Conservation (phyloP, 495 filamentous ascomycete genomes). For the Daldinia loculata region DNA sequence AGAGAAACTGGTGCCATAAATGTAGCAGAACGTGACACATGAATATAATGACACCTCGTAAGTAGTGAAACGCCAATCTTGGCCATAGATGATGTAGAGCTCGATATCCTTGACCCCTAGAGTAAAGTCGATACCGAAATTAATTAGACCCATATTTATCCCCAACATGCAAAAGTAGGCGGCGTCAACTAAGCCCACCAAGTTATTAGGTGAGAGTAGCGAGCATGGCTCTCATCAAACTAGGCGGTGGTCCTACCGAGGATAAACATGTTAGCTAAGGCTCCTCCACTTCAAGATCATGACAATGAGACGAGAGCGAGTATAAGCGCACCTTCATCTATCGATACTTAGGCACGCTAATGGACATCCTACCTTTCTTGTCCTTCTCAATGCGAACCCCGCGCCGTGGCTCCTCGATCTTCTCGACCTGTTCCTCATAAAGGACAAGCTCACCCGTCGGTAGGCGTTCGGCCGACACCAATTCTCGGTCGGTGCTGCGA, state of each 20-base stretch:
- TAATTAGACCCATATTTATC: not conserved
- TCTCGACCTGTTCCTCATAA: conserved; percentile 63
- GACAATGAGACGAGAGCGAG: conserved; percentile 14
- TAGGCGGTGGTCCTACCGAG: conserved; percentile 61
- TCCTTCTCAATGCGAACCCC: conserved; percentile 79
- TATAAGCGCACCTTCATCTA: conserved; percentile 54
- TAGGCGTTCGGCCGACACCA: conserved; percentile 58
- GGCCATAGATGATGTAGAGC: not conserved
- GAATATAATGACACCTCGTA: not conserved
- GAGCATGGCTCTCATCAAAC: conserved; percentile 75
- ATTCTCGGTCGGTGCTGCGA: conserved; percentile 51
- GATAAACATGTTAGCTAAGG: conserved; percentile 34
- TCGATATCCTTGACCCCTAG: not conserved
- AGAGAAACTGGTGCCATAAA: not conserved
- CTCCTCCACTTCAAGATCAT: not conserved
- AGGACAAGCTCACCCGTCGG: conserved; percentile 62
- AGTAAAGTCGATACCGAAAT: not conserved
- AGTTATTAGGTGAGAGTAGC: conserved; percentile 72
- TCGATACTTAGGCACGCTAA: conserved; percentile 66
- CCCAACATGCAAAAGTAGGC: not conserved
- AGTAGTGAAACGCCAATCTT: not conserved
- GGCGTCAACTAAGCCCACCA: not conserved
- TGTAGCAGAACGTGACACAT: not conserved
- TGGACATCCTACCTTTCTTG: conserved; percentile 84
- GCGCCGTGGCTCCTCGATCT: conserved; percentile 59